These are phyloP conservation scores for Aspergillus diversus DNA, from an alignment of 495 filamentous ascomycete genomes.

Conservation along the genomic window DNA sequence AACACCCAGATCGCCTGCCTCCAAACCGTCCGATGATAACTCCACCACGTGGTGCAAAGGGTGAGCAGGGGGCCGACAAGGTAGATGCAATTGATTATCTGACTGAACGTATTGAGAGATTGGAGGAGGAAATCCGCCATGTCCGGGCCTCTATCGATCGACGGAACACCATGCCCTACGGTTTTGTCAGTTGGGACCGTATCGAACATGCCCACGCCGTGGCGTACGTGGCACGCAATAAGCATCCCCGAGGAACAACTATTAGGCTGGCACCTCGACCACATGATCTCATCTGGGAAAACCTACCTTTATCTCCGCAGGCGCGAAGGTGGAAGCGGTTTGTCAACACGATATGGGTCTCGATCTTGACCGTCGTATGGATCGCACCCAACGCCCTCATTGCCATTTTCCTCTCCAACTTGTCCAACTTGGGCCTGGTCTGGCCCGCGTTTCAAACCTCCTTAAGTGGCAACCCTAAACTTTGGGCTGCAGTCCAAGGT, in stretches of 20 bases:
- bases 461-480: conserved; percentile 59
- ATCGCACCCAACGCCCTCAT: conserved; percentile 95
- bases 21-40: conserved; percentile 75
- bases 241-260: conserved; percentile 78
- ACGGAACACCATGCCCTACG: conserved; percentile 84
- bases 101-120: conserved; percentile 76
- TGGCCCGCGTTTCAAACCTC: conserved; percentile 76
- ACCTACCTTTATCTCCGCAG: conserved; percentile 70
- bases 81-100: conserved; percentile 95
- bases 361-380: conserved; percentile 81
- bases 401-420: conserved; percentile 86
- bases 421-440: conserved; percentile 75
- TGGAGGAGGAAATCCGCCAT: conserved; percentile 84
- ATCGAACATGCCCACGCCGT: conserved; percentile 88
- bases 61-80: conserved; percentile 48
- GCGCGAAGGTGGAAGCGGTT: conserved; percentile 72
- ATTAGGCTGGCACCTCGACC: conserved; percentile 81
- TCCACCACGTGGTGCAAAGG: conserved; percentile 71
- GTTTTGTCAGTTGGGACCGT: conserved; percentile 89
- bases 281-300: conserved; percentile 95
- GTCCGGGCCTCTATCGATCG: conserved; percentile 81
- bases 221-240: conserved; percentile 77
- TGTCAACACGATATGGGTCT: conserved; percentile 81
- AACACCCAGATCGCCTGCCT: conserved; percentile 81
- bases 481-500: conserved; percentile 92